Percentiles rank a stretch among this genome's conserved stretches.
Conservation (phyloP, 495 filamentous ascomycete genomes). For the Pyronema domesticum region DNA sequence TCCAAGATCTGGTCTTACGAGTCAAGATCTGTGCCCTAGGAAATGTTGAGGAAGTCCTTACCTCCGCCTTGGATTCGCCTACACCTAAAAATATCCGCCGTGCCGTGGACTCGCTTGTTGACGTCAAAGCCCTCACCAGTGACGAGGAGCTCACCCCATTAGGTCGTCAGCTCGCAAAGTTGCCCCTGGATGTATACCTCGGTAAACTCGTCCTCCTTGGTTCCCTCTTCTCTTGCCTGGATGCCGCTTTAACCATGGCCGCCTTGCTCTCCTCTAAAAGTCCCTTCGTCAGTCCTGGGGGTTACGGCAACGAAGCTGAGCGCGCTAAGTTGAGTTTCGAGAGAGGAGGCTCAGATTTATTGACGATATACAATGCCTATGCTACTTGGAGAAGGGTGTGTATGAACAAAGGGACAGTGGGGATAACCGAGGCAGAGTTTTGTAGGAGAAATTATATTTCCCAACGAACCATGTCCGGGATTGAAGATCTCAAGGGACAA, state of each 20-base stretch:
- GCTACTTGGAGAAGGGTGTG: conserved; percentile 67
- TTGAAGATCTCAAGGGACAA: conserved; percentile 89
- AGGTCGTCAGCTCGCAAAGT: conserved; percentile 64
- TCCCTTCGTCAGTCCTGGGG: conserved; percentile 72
- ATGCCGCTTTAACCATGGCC: conserved; percentile 75
- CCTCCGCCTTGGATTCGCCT: conserved; percentile 80
- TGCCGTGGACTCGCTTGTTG: conserved; percentile 78
- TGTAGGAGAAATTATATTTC: conserved; percentile 85
- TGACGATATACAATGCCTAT: conserved; percentile 89
- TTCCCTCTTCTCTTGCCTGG: conserved; percentile 70
- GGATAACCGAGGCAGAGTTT: conserved; percentile 59
- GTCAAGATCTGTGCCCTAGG: conserved; percentile 95
- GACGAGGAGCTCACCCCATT: conserved; percentile 71
- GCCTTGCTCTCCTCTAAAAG: conserved; percentile 89
- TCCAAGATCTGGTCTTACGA: conserved; percentile 87
- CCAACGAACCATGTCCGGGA: conserved; percentile 62
- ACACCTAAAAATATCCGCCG: conserved; percentile 77
- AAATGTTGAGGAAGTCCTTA: conserved; percentile 70
- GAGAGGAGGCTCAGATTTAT: conserved; percentile 69
- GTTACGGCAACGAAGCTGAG: conserved; percentile 63
- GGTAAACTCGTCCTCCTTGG: conserved; percentile 82
- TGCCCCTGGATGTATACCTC: conserved; percentile 84
- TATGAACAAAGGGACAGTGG: conserved; percentile 32
- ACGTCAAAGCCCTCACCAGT: conserved; percentile 73
- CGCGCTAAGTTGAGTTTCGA: conserved; percentile 57